Percentiles rank a stretch among this genome's conserved stretches.
phyloP scores from a whole-genome alignment of 164 flowering plant genomes.

The Paratinospora sagittata region DNA sequence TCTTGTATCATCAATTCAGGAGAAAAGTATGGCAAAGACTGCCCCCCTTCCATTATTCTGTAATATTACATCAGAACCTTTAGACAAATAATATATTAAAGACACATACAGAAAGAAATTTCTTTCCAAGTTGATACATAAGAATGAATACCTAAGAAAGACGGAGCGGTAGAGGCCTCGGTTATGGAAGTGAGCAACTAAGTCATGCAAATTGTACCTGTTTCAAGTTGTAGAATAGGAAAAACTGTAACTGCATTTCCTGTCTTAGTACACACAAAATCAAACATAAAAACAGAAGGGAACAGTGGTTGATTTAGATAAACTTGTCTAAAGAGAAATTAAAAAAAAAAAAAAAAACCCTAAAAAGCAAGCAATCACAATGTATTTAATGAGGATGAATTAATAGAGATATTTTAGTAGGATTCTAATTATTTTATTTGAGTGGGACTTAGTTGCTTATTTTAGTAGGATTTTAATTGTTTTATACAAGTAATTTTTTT shows the following conservation, averaged over 20 bases:
- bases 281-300: not conserved
- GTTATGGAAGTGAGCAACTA: constrained; percentile 74
- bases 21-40: constrained; percentile 55
- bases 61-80: constrained; percentile 4
- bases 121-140: not conserved
- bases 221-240: not conserved
- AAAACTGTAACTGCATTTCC: not conserved
- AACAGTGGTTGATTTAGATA: not conserved
- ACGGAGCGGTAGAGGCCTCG: constrained; percentile 80
- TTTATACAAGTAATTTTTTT: no score
- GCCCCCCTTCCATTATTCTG: constrained; percentile 97
- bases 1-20: constrained; percentile 71
- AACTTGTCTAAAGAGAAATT: not conserved
- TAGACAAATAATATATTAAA: not conserved
- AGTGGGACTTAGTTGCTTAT: no score
- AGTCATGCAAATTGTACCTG: constrained; percentile 71
- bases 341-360: no score
- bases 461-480: no score
- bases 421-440: no score
- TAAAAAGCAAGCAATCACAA: no score
- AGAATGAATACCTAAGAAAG: constrained; percentile 55
- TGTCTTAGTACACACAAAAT: not conserved
- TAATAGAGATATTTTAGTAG: no score
- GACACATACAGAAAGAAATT: not conserved
- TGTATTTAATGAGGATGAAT: no score